Evolutionary conservation across 2,329 filamentous ascomycete species (phyloP).

Genomic region (Harringtonia lauricola): DNA sequence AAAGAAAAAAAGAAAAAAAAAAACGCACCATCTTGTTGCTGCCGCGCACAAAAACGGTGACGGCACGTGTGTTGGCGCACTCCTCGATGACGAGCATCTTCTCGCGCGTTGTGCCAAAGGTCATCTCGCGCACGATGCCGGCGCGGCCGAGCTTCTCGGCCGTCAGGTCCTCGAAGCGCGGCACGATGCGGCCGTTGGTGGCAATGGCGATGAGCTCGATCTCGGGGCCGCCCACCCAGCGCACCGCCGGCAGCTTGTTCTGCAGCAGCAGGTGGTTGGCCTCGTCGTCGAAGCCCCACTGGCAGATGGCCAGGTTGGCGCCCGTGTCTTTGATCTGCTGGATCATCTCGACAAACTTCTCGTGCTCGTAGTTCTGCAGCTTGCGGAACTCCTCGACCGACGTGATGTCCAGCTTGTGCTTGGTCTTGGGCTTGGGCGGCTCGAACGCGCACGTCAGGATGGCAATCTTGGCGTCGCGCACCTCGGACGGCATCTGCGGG

Average conservation of each 20-base stretch:
- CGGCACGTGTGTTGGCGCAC: slow-evolving; percentile 92
- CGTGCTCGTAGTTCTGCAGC: slow-evolving; percentile 86
- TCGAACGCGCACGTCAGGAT: slow-evolving; percentile 98
- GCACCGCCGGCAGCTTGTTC: slow-evolving; percentile 88
- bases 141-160: slow-evolving; percentile 84
- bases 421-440: slow-evolving; percentile 98
- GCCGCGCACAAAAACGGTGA: slow-evolving; percentile 91
- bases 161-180: slow-evolving; percentile 88
- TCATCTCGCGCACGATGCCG: slow-evolving; percentile 87
- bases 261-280: slow-evolving; percentile 95
- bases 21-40: slow-evolving; percentile 93
- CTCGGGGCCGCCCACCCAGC: slow-evolving; percentile 96
- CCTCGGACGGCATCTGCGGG: slow-evolving; percentile 95
- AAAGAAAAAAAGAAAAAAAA: neutral
- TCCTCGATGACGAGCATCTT: slow-evolving; percentile 99
- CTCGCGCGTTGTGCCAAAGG: slow-evolving; percentile 92
- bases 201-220: slow-evolving; percentile 98
- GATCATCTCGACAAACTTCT: slow-evolving; percentile 98
- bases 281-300: slow-evolving; percentile 99
- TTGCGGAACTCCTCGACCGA: slow-evolving; percentile 98
- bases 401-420: slow-evolving; percentile 97
- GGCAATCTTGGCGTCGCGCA: slow-evolving; percentile 89
- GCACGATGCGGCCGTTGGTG: slow-evolving; percentile 95
- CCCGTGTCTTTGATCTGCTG: slow-evolving; percentile 95
- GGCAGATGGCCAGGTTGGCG: slow-evolving; percentile 94